These are phyloP conservation scores for Daedalea quercina DNA, from an alignment of 768 basidiomycete species.

Conservation along the genomic window DNA sequence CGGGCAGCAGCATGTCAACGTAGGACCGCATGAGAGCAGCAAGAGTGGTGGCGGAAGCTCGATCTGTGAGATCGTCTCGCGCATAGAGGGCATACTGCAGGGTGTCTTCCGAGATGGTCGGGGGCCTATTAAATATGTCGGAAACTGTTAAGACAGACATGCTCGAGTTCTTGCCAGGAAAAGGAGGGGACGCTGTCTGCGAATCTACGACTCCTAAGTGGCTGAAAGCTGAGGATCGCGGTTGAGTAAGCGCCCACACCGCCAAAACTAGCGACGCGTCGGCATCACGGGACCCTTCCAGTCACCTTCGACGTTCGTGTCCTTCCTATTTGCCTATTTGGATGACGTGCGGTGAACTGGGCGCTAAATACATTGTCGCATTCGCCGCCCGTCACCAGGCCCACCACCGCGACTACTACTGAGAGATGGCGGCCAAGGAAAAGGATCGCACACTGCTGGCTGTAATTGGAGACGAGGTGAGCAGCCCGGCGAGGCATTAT, in stretches of 20 bases:
- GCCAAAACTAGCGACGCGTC: neutral
- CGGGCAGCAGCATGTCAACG: conserved; percentile 47
- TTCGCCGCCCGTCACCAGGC: neutral
- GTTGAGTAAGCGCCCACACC: neutral
- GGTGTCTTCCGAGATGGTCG: conserved; percentile 81
- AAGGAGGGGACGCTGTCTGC: neutral
- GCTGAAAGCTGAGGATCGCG: neutral
- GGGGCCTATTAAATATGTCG: conserved; percentile 68
- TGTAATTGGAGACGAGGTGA: conserved; percentile 95
- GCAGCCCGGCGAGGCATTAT: neutral
- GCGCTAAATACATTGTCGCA: too few relatives aligned
- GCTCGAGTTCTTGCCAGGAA: neutral
- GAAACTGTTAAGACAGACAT: conserved; percentile 1
- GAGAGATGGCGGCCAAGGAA: conserved; percentile 42
- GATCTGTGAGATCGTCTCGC: conserved; percentile 44
- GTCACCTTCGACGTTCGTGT: neutral
- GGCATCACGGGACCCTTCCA: neutral
- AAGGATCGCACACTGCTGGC: conserved; percentile 87
- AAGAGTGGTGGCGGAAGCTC: conserved; percentile 53
- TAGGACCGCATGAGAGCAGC: conserved; percentile 59
- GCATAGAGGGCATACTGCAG: conserved; percentile 74
- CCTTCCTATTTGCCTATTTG: too few relatives aligned
- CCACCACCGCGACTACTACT: neutral
- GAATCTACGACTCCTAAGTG: neutral
- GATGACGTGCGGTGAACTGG: too few relatives aligned